Evolutionary conservation across 78 protist species (phyloP).

Genomic region (Cavenderia fasciculata): DNA sequence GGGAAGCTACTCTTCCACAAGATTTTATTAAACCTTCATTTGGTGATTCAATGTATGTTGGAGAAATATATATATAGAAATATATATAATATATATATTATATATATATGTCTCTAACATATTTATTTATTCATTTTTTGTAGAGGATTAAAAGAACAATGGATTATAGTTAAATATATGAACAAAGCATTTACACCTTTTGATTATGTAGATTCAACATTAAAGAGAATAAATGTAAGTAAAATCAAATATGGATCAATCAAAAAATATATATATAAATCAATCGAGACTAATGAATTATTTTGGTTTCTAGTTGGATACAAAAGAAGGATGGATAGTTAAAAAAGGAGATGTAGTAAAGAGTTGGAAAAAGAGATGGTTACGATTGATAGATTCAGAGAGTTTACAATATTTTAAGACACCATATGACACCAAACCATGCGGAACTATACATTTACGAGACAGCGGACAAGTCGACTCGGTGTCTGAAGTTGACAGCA

Average conservation of each 20-base stretch:
- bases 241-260: not conserved
- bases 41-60: conserved; percentile 60
- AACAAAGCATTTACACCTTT: conserved; percentile 58
- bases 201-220: not conserved
- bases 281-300: not conserved
- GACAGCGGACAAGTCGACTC: conserved; percentile 56
- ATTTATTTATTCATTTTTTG: not conserved
- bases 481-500: conserved; percentile 36
- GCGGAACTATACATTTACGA: not conserved
- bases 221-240: conserved; percentile 59
- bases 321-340: conserved; percentile 30
- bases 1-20: conserved; percentile 17
- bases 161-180: conserved; percentile 62
- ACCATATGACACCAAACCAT: not conserved
- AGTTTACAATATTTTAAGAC: not conserved
- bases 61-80: too few relatives aligned
- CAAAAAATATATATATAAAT: not conserved
- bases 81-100: not conserved
- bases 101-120: not conserved
- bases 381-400: conserved; percentile 4
- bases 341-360: conserved; percentile 20
- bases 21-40: conserved; percentile 37
- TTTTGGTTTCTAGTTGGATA: not conserved
- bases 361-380: conserved; percentile 45
- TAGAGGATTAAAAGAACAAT: conserved; percentile 69